Evolutionary conservation across 2,329 filamentous ascomycete species (phyloP).

Genomic region (Neonectria punicea): DNA sequence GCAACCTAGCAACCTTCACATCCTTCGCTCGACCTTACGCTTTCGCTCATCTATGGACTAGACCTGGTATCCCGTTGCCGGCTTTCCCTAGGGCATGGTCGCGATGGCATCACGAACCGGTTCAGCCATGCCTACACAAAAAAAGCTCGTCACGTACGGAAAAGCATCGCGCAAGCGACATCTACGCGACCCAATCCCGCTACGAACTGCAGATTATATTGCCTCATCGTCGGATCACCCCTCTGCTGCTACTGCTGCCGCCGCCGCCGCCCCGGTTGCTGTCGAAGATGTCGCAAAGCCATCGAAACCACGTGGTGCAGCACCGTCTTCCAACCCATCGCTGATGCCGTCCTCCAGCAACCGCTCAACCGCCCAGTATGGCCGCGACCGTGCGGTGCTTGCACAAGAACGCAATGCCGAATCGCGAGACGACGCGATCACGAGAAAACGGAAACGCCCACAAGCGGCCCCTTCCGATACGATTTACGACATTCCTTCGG

Average conservation of each 20-base stretch:
- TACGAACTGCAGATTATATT: slow-evolving; percentile 34
- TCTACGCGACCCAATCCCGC: slow-evolving; percentile 34
- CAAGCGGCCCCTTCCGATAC: slow-evolving; percentile 21
- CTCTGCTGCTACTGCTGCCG: slow-evolving; percentile 6
- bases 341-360: slow-evolving; percentile 19
- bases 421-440: slow-evolving; percentile 30
- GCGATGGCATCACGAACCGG: slow-evolving; percentile 36
- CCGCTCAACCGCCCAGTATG: slow-evolving; percentile 18
- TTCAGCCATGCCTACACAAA: slow-evolving; percentile 35
- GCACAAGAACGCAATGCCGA: slow-evolving; percentile 19
- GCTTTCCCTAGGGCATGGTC: slow-evolving; percentile 19
- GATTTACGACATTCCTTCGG: slow-evolving; percentile 17
- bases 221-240: slow-evolving; percentile 22
- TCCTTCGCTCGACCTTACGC: background rate
- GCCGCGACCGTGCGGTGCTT: slow-evolving; percentile 5
- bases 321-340: slow-evolving; percentile 32
- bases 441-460: slow-evolving; percentile 39
- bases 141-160: slow-evolving; percentile 43
- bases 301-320: slow-evolving; percentile 27
- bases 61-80: slow-evolving; percentile 14
- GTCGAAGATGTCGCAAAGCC: slow-evolving; percentile 26
- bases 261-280: background rate
- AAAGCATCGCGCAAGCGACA: slow-evolving; percentile 41
- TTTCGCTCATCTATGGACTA: slow-evolving; percentile 23
- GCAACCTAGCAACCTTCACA: slow-evolving; percentile 4